Base-by-base conservation (phyloP, 768 basidiomycete genomes). In the Phaeolepiota aurea region DNA sequence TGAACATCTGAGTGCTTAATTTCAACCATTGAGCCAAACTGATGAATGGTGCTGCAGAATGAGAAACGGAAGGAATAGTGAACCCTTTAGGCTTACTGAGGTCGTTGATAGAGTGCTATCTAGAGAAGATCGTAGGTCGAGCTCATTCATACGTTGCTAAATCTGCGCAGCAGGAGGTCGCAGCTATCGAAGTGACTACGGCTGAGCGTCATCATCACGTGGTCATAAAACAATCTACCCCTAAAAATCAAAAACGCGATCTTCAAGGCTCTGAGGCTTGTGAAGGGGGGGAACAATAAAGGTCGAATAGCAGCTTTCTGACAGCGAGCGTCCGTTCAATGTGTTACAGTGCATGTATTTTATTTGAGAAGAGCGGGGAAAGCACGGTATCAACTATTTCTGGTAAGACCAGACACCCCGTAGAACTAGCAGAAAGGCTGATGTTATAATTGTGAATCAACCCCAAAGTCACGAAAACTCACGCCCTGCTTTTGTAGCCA, bases 401-500 rank as follows among this genome's bases (percentile, higher is more conserved):
- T 82, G 76, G 81, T 87, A 89, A 50, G 82, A 84, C 91, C 91
- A 98, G 60, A 91, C 90, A 64, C 90, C 90, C 62, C 88, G 82
- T 64, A 98, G 85, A 64, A 96, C 93, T 97, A 55, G 20, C 48
- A 30, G 37, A 45, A 44, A 20, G 43, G 46, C 41, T 38, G 38
- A 20, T 9, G 11, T 9, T 12, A 42, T 20, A 44, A 37, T 32
- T 32, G 10, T 20, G 13, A 37, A 32, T 14, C 30, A 32, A 21
- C 7, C 22, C 18, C 15, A 38, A 32, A 22, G 42, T 1, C 18
- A 30, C 14, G 19, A 10, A 13, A n/a, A 78, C 96, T 75, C 65
- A 99, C 96, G 66, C 49, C 96, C 96, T 49, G 86, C 89, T 68
- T 82, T 82, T 48, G 93, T 96, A 45, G 93, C 92, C 63, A 98